phyloP scores from a whole-genome alignment of 345 rosid species.

The Hypericum androsaemum region DNA sequence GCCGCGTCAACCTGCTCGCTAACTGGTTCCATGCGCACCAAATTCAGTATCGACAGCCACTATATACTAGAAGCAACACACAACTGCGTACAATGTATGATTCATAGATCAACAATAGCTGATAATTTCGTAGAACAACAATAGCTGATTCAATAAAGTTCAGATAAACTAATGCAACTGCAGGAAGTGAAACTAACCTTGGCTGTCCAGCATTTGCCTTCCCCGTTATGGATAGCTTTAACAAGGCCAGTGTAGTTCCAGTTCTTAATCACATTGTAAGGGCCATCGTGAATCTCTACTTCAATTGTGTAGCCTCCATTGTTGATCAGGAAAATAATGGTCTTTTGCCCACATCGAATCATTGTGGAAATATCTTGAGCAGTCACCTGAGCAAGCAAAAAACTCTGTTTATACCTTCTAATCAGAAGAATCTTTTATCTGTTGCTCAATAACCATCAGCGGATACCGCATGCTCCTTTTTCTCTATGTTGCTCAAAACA shows the following conservation, averaged over 20 bases:
- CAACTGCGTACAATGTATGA: no score
- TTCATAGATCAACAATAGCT: no score
- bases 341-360: constrained; percentile 49
- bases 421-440: not conserved
- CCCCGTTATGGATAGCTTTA: constrained; percentile 61
- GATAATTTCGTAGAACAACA: no score
- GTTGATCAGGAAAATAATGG: constrained; percentile 60
- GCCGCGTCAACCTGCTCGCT: no score
- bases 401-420: not conserved
- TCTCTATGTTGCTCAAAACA: no score
- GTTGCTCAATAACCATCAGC: no score
- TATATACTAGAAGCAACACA: no score
- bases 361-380: constrained; percentile 67
- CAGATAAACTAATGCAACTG: not conserved
- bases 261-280: constrained; percentile 70
- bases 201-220: constrained; percentile 71
- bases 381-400: constrained; percentile 37
- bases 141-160: no score
- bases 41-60: no score
- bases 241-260: constrained; percentile 60
- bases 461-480: no score
- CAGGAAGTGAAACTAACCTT: constrained; percentile 30
- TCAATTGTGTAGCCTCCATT: constrained; percentile 71
- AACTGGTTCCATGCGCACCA: no score
- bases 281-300: constrained; percentile 74